Percentiles rank a stretch among this genome's conserved stretches.
phyloP scores from a whole-genome alignment of 2,329 filamentous ascomycete species.

The Tolypocladium capitatum region DNA sequence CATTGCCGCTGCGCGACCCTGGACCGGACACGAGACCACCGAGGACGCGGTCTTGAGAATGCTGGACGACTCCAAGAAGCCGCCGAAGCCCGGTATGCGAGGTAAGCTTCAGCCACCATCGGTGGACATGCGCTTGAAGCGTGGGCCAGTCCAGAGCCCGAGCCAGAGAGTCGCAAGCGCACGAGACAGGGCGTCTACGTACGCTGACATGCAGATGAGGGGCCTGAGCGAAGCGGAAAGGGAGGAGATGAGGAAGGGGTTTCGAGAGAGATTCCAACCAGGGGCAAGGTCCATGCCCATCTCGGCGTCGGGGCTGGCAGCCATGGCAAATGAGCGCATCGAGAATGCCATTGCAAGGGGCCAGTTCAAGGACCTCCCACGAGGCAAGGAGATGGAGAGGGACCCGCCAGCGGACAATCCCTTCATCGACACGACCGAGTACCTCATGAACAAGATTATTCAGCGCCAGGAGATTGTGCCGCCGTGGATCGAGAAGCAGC shows the following conservation, averaged over 20 bases:
- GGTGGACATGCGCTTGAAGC: conserved; percentile 38
- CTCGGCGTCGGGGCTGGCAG: conserved; percentile 63
- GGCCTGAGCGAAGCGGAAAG: conserved; percentile 58
- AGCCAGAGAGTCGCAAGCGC: conserved; percentile 39
- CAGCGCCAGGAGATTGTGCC: conserved; percentile 91
- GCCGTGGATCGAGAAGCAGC: conserved; percentile 98
- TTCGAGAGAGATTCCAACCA: conserved; percentile 70
- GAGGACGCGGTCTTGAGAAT: conserved; percentile 74
- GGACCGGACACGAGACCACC: conserved; percentile 64
- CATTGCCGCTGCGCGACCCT: conserved; percentile 54
- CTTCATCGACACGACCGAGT: conserved; percentile 92
- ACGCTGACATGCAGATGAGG: conserved; percentile 33
- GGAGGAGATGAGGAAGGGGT: conserved; percentile 55
- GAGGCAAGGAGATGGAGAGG: conserved; percentile 68
- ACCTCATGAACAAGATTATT: conserved; percentile 98
- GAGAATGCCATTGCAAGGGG: conserved; percentile 88
- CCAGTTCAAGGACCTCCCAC: conserved; percentile 71
- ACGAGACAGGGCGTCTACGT: conserved; percentile 42
- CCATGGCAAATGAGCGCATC: conserved; percentile 80
- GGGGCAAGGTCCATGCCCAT: conserved; percentile 61
- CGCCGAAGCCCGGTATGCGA: conserved; percentile 38
- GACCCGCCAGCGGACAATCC: conserved; percentile 74
- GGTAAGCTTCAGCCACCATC: conserved; percentile 32
- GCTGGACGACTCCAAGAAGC: conserved; percentile 67
- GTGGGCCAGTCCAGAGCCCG: conserved; percentile 22